A percentile compares a stretch with the other conserved stretches of the same genome.
These are phyloP conservation scores for Pyrrhoderma noxium DNA, from an alignment of 1,284 basidiomycete species.

Conservation along the genomic window DNA sequence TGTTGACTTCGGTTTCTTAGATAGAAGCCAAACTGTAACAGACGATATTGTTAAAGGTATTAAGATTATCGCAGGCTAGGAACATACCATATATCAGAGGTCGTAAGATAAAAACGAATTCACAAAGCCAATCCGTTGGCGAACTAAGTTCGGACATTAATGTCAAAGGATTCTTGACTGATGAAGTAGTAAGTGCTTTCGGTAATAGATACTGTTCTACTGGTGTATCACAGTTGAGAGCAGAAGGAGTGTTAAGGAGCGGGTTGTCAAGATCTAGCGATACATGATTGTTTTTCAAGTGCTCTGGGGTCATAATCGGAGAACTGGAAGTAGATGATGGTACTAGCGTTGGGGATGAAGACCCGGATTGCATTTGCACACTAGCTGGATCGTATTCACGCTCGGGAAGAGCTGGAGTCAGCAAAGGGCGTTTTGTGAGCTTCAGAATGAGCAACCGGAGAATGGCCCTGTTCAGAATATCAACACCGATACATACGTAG, in stretches of 20 bases:
- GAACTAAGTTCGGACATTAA: constrained; percentile 53
- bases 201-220: constrained; percentile 72
- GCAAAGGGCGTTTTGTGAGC: constrained; percentile 66
- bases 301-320: constrained; percentile 56
- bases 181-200: constrained; percentile 66
- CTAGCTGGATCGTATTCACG: constrained; percentile 75
- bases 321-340: constrained; percentile 46
- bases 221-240: constrained; percentile 41
- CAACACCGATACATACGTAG: neutral
- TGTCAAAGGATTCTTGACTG: constrained; percentile 59
- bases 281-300: constrained; percentile 69
- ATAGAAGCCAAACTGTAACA: constrained; percentile 27
- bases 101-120: constrained; percentile 57
- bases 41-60: constrained; percentile 9
- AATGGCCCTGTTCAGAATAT: constrained; percentile 44
- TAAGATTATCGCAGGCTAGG: neutral
- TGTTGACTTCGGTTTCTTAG: constrained; percentile 30
- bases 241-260: constrained; percentile 47
- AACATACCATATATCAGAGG: constrained; percentile 67
- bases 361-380: constrained; percentile 47
- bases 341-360: constrained; percentile 49
- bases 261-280: constrained; percentile 50
- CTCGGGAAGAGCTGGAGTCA: constrained; percentile 74
- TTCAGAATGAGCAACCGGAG: constrained; percentile 66
- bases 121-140: constrained; percentile 66